Conservation (phyloP, 2,329 filamentous ascomycete species). For the Epichloe hybrida region DNA sequence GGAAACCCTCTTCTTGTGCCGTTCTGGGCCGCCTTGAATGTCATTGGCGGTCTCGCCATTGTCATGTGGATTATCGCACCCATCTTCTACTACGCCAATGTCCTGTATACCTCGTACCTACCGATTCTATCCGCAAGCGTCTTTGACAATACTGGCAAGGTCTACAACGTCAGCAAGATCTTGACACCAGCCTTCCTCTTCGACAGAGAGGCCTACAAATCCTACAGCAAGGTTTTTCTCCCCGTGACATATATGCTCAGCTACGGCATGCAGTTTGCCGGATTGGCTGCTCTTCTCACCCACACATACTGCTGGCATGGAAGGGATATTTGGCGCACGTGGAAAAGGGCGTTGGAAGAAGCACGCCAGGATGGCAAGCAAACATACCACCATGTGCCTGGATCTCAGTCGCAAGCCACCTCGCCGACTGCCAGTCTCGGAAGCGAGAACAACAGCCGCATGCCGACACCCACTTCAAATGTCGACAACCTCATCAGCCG, state of each 20-base stretch:
- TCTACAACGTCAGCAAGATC: slow-evolving; percentile 72
- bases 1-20: slow-evolving; percentile 73
- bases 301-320: slow-evolving; percentile 80
- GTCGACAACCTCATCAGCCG: slow-evolving; percentile 46
- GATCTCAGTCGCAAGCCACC: slow-evolving; percentile 13
- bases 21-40: slow-evolving; percentile 78
- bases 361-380: slow-evolving; percentile 36
- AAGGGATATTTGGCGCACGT: slow-evolving; percentile 66
- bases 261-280: slow-evolving; percentile 77
- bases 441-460: slow-evolving; percentile 10
- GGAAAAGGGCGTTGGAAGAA: slow-evolving; percentile 55
- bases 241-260: slow-evolving; percentile 80
- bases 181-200: slow-evolving; percentile 67
- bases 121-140: slow-evolving; percentile 74
- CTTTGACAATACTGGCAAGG: slow-evolving; percentile 69
- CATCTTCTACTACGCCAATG: slow-evolving; percentile 66
- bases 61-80: slow-evolving; percentile 80
- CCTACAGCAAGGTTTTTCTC: slow-evolving; percentile 74
- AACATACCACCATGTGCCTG: slow-evolving; percentile 37
- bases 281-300: slow-evolving; percentile 63
- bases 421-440: slow-evolving; percentile 9
- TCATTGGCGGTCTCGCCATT: slow-evolving; percentile 63
- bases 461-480: slow-evolving; percentile 25
- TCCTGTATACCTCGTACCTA: slow-evolving; percentile 72
- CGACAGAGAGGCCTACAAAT: slow-evolving; percentile 59